These are phyloP conservation scores for Leishmania turanica DNA, from an alignment of 208 protist genomes.

Conservation along the genomic window DNA sequence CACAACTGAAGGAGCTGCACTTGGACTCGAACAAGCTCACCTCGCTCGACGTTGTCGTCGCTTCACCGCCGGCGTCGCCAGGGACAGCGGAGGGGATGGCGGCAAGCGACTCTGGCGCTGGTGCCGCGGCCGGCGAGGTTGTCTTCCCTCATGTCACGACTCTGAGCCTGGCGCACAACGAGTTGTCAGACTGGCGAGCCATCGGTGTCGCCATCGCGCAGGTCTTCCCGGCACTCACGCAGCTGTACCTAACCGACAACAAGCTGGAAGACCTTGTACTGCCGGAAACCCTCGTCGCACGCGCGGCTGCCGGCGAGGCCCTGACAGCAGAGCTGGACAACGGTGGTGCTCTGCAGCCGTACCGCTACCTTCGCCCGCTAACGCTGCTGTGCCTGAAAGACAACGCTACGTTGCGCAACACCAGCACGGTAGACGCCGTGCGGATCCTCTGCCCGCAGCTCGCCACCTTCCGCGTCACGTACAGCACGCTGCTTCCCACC, in stretches of 20 bases:
- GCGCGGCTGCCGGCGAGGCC: conserved; percentile 1
- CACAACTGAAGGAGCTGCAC: conserved; percentile 73
- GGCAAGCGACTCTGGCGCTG: not conserved
- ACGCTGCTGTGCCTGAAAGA: conserved; percentile 78
- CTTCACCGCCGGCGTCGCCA: not conserved
- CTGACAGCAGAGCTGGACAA: conserved; percentile 1
- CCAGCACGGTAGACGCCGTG: conserved; percentile 66
- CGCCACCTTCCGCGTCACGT: conserved; percentile 77
- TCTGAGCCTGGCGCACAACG: conserved; percentile 82
- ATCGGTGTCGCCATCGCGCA: conserved; percentile 43
- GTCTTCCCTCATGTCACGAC: conserved; percentile 63
- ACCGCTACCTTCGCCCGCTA: conserved; percentile 52
- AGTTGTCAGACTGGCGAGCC: conserved; percentile 55
- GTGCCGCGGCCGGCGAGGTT: conserved; percentile 2
- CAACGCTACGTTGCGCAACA: conserved; percentile 53
- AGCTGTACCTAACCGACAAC: conserved; percentile 79
- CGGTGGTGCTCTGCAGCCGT: conserved; percentile 20
- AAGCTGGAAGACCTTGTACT: conserved; percentile 51
- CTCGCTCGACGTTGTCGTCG: conserved; percentile 32
- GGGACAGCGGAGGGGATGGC: not conserved
- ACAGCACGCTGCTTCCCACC: conserved; percentile 62
- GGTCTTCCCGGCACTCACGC: conserved; percentile 61
- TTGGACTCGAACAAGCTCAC: conserved; percentile 72
- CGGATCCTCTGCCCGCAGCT: conserved; percentile 63
- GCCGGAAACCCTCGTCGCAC: conserved; percentile 17